Evolutionary conservation across 139 green algal genomes (phyloP).

Genomic region (Marvania coccoides): DNA sequence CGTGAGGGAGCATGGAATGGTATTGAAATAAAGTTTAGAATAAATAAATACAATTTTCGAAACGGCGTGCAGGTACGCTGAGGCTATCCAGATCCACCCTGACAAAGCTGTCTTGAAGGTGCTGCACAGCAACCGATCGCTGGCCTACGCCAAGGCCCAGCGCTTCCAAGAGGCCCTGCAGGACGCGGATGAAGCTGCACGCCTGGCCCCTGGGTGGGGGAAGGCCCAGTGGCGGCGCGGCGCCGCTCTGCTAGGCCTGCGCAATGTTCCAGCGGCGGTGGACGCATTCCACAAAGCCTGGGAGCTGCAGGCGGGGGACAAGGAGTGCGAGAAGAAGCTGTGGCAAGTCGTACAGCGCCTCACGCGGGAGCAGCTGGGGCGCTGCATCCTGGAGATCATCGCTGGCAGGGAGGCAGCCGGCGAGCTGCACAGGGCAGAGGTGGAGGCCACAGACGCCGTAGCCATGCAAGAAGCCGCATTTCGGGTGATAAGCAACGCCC

Average conservation of each 20-base stretch:
- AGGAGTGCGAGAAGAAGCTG: slow-evolving; percentile 19
- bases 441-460: neutral
- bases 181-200: slow-evolving; percentile 20
- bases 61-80: slow-evolving; percentile 30
- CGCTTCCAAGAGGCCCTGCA: slow-evolving; percentile 23
- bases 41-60: too few species aligned
- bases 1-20: neutral
- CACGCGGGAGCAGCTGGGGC: slow-evolving; percentile 28
- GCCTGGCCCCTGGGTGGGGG: slow-evolving; percentile 16
- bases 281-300: slow-evolving; percentile 21
- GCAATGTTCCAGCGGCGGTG: slow-evolving; percentile 14
- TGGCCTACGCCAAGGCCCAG: slow-evolving; percentile 21
- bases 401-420: neutral
- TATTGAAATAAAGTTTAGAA: too few species aligned
- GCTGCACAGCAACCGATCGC: slow-evolving; percentile 32
- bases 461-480: slow-evolving; percentile 20
- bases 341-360: slow-evolving; percentile 25
- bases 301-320: neutral
- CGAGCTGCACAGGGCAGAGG: neutral
- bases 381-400: slow-evolving; percentile 17
- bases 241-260: slow-evolving; percentile 26
- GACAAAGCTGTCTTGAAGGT: neutral
- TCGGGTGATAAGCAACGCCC: slow-evolving; percentile 1
- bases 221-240: slow-evolving; percentile 36
- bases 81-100: slow-evolving; percentile 14